These are phyloP conservation scores for Gypsophila paniculata DNA, from an alignment of 179 eudicot genomes.

Conservation along the genomic window DNA sequence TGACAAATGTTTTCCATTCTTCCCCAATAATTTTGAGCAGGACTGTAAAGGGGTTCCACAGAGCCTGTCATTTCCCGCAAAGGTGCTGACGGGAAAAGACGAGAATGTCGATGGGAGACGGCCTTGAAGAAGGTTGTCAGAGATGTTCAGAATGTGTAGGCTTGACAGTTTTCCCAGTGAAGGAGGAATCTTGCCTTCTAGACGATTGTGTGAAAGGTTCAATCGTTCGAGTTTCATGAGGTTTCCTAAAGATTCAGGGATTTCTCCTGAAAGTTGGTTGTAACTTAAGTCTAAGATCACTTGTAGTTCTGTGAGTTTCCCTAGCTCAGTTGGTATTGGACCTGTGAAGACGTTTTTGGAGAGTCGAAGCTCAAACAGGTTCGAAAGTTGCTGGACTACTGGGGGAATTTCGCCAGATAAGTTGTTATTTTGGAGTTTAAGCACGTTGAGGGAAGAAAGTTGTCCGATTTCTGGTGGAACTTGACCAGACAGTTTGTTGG, in stretches of 20 bases:
- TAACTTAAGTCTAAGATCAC: constrained; percentile 68
- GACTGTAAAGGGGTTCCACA: constrained; percentile 65
- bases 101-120: constrained; percentile 60
- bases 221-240: constrained; percentile 77
- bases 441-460: constrained; percentile 58
- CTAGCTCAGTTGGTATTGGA: constrained; percentile 58
- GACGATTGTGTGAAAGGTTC: constrained; percentile 62
- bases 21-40: constrained; percentile 27
- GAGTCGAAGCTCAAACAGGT: constrained; percentile 65
- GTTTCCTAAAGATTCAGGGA: constrained; percentile 60
- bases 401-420: constrained; percentile 68
- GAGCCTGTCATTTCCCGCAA: constrained; percentile 46
- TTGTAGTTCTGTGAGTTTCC: constrained; percentile 66
- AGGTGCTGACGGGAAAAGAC: constrained; percentile 53
- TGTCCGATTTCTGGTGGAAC: constrained; percentile 70
- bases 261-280: constrained; percentile 58
- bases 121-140: constrained; percentile 65
- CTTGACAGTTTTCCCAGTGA: constrained; percentile 69
- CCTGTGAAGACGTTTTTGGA: constrained; percentile 63
- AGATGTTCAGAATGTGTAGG: constrained; percentile 60
- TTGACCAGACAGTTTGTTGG: constrained; percentile 57
- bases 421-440: constrained; percentile 60
- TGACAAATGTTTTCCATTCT: constrained; percentile 36
- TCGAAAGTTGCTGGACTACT: constrained; percentile 57
- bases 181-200: constrained; percentile 52